These are phyloP conservation scores for Solanum chacoense DNA, from an alignment of 305 asterid genomes.

Conservation along the genomic window DNA sequence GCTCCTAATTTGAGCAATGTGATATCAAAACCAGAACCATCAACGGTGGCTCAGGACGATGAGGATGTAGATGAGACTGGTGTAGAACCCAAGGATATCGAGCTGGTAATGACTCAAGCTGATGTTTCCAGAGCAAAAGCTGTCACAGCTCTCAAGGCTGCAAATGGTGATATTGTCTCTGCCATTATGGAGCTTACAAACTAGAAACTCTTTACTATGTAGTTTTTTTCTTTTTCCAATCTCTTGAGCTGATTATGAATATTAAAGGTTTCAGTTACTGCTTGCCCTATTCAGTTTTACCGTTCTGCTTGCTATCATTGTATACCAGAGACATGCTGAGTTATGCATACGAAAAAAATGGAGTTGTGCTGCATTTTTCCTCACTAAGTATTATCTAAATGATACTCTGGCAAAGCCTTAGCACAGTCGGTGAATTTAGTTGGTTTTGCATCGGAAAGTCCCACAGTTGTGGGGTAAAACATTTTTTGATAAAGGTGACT, in stretches of 20 bases:
- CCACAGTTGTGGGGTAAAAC: not conserved
- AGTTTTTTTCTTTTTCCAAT: not conserved
- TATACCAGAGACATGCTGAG: not conserved
- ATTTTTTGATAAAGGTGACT: not conserved
- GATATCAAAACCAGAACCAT: constrained; percentile 21
- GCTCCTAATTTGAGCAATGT: constrained; percentile 23
- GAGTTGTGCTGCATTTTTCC: not conserved
- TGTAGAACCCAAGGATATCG: constrained; percentile 33
- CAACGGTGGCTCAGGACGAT: constrained; percentile 18
- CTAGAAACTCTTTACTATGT: not conserved
- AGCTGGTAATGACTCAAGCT: constrained; percentile 39
- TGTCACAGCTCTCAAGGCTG: constrained; percentile 27
- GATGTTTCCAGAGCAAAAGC: constrained; percentile 25
- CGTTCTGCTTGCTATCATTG: not conserved
- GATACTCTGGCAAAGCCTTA: not conserved
- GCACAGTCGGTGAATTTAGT: not conserved
- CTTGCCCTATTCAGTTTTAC: not conserved
- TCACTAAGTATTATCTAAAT: not conserved
- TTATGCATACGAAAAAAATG: not conserved
- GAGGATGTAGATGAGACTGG: constrained; percentile 32
- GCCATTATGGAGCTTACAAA: constrained; percentile 37
- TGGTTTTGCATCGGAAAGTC: not conserved
- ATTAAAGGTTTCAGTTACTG: not conserved
- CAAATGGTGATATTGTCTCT: constrained; percentile 34
- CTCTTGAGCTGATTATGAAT: not conserved